Base-by-base conservation (phyloP, 192 early-diverging fungal species). In the Backusella australiensis region DNA sequence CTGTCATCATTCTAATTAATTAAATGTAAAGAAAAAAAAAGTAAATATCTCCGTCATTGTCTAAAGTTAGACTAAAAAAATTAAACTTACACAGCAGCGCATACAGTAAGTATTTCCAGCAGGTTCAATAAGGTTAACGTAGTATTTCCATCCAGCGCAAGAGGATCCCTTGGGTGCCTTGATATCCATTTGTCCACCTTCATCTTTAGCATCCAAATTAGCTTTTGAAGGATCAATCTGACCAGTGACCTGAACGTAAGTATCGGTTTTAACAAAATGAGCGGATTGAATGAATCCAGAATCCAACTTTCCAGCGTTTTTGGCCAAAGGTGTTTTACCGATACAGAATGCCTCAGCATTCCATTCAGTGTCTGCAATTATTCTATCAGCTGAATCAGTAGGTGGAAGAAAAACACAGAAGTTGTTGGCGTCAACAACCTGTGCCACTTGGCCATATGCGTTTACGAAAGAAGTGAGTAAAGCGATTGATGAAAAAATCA, bases 51-150 rank as follows among this genome's bases (percentile, higher is more conserved):
- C 23, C 23, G 56, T 63, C 26, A 12, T 12, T 9, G 56, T 63
- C 26, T 8, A 29, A 29, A 63, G 56, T 63, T 56, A 63, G 56
- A 29, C 17, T 65, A 4, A 71, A 21, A 53, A 19, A 35, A 21
- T 7, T 23, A 38, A 23, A 79, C 78, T 79, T 79, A 79, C 78
- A 65, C 83, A 85, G 72, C 88, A 88, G 19, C 86, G 82, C 77
- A 89, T 83, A 81, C 88, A 89, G 75, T 82, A 89, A 66, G 69
- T 71, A 52, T 84, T 52, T 11, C n/a, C 38, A 32, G 82, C 71
- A 72, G 88, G 88, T 73, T 89, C 88, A 53, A 89, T 68, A 65
- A 89, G 78, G 69, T 87, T 83, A 21, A 89, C 88, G 76, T 81
- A 89, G 71, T 85, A 80, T 9, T 79, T 72, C 73, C 81, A 87